These are phyloP conservation scores for Tuber aestivum DNA, from an alignment of 495 filamentous ascomycete species.

Conservation along the genomic window DNA sequence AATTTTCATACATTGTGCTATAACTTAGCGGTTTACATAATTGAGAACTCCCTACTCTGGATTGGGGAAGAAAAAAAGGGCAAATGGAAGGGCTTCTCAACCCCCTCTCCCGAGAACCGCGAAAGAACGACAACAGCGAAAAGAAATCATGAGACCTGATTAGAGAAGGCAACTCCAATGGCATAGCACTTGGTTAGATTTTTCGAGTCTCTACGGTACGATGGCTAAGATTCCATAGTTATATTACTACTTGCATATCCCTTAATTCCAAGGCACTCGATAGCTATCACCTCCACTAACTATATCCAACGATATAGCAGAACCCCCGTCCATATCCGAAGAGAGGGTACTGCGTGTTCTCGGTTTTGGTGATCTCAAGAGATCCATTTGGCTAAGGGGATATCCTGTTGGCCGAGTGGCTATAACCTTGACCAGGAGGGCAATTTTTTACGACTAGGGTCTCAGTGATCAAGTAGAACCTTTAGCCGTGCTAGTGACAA, in stretches of 20 bases:
- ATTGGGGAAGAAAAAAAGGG: not conserved
- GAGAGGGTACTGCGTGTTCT: not conserved
- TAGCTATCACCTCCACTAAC: not conserved
- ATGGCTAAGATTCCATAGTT: not conserved
- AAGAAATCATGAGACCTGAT: too few relatives aligned
- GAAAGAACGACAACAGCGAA: not conserved
- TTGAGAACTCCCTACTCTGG: not conserved
- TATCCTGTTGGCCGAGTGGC: not conserved
- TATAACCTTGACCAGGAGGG: not conserved
- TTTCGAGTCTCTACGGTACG: not conserved
- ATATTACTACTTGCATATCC: not conserved
- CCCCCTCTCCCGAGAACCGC: too few relatives aligned
- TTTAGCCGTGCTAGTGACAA: too few relatives aligned
- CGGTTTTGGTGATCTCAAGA: not conserved
- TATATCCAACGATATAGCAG: not conserved
- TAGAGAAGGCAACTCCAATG: not conserved
- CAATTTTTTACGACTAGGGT: not conserved
- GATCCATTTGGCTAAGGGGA: not conserved
- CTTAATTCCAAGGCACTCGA: not conserved
- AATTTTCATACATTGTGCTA: not conserved
- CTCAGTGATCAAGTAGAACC: not conserved
- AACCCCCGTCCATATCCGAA: not conserved
- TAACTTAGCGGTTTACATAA: not conserved
- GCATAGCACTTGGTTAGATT: not conserved
- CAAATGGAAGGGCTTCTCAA: not conserved